Base-by-base conservation (phyloP, 2,329 filamentous ascomycete species). In the Penicillium capsulatum region DNA sequence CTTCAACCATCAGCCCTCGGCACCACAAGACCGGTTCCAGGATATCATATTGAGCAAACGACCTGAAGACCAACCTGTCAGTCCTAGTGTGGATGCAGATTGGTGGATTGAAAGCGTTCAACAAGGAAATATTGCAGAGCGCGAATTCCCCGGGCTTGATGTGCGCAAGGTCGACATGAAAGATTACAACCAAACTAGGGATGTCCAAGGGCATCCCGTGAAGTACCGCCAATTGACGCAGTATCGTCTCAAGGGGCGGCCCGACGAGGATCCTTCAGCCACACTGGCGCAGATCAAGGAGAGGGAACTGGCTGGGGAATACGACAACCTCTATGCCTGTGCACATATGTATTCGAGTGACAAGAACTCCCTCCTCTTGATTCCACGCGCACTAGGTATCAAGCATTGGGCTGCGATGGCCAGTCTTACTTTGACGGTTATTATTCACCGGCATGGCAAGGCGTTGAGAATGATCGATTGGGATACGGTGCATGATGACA, bases 341-440 rank as follows among this genome's bases (percentile, higher is more conserved):
- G 75, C 74, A 3, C 77, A 80, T 55, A 61, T 79, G 30, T 80
- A 77, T 50, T 71, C 75, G 0, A 74, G 71, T 22, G 77, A 79
- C 48, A 69, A 72, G 16, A 79, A 79, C 40, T 73, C 72, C 13
- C 58, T 79, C 9, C 71, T 73, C 55, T 58, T 77, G 31, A 67
- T 77, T 2, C 65, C 72, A 2, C 73, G 73, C 15, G 69, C 74
- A 11, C 54, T 74, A n/a, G 68, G 68, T 0, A 57, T 70, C 16
- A 58, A 65, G 26, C 46, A 57, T 5, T 68, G 62, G 43, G 60
- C 54, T 0, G 63, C 64, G 15, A 71, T 75, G 64, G 69, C 67
- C 4, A 73, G 68, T 44, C 47, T 77, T 34, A 69, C 64, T 5
- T 66, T 75, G 38, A 72, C 66, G 1, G 70, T 75, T 3, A 61